These are phyloP conservation scores for Trichoderma orchidacearum DNA, from an alignment of 495 filamentous ascomycete genomes.

Conservation along the genomic window DNA sequence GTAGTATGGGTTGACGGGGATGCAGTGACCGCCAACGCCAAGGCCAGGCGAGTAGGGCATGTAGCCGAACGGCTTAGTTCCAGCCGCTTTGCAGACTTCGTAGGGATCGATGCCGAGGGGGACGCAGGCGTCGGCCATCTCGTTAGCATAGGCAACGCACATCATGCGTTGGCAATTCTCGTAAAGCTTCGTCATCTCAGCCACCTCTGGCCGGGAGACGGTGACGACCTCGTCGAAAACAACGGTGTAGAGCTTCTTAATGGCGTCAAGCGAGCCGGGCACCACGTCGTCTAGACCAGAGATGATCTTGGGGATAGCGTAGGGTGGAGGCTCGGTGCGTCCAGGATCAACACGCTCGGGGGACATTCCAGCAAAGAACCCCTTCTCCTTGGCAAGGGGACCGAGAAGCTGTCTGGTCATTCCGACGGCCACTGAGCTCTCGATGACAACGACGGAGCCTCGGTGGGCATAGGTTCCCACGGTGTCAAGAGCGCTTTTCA, in stretches of 20 bases:
- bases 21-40: constrained; percentile 26
- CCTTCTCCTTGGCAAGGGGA: constrained; percentile 8
- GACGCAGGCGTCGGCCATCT: constrained; percentile 26
- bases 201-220: constrained; percentile 23
- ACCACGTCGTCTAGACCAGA: constrained; percentile 19
- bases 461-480: constrained; percentile 11
- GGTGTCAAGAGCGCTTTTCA: constrained; percentile 16
- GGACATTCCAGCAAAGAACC: constrained; percentile 21
- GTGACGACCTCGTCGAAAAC: constrained; percentile 19
- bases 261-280: constrained; percentile 16
- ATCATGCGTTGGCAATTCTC: constrained; percentile 29
- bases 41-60: constrained; percentile 17
- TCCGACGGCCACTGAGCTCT: constrained; percentile 22
- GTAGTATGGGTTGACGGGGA: constrained; percentile 25
- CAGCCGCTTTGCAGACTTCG: constrained; percentile 21
- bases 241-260: constrained; percentile 15
- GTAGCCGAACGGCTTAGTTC: constrained; percentile 26
- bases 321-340: constrained; percentile 11
- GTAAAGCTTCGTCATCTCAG: constrained; percentile 29
- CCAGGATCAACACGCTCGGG: constrained; percentile 26
- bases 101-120: constrained; percentile 20
- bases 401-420: constrained; percentile 22
- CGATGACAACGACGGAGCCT: constrained; percentile 21
- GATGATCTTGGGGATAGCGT: constrained; percentile 21
- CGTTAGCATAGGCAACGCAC: constrained; percentile 24